Evolutionary conservation across 768 basidiomycete species (phyloP), one percentile per base, ranked within the genome.

Genomic region (Serendipita sp.): DNA sequence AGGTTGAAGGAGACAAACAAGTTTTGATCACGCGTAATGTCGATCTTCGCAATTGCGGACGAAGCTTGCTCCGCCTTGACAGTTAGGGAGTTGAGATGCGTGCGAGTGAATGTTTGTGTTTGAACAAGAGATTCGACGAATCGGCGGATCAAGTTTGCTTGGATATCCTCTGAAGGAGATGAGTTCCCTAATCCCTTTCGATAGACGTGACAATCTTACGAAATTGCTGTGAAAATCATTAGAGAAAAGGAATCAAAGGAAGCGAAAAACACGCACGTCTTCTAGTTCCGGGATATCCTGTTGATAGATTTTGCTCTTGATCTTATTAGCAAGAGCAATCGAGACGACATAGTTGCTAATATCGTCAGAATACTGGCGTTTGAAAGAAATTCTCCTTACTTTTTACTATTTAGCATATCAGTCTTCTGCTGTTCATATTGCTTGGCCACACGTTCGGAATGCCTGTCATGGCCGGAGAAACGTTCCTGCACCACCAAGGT

Each of bases 371-470:
- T 43, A 60, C 43, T 9, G 30, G 13, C 17, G 56, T 30, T 42
- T 34, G 56, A 62, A 42, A 53, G 53, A 38, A 7, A 53, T 7
- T 41, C 34, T 42, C 63, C 74, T 33, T 64, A 90, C 89, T 90
- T 91, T 76, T 90, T 91, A 72, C 82, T 80, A 66, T 84, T 86
- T 44, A 82, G 71, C 89, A 91, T 90, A 42, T 90, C 85, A 34
- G 77, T 76, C 61, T 79, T 79, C 67, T 89, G 87, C 67, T 87
- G 83, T 65, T 89, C 88, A 45, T 81, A 81, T 67, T 90, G 88
- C 70, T 80, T 83, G 20, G 82, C 83, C 2, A 78, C 81, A 34
- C 87, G 80, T 61, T 85, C 86, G 33, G 86, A 83, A 63, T 90
- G 88, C 50, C 78, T 81, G 69, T 91, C 89, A 68, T 51, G 14